These are phyloP conservation scores for Malus asiatica DNA, from an alignment of 306 rosid species.

Conservation along the genomic window DNA sequence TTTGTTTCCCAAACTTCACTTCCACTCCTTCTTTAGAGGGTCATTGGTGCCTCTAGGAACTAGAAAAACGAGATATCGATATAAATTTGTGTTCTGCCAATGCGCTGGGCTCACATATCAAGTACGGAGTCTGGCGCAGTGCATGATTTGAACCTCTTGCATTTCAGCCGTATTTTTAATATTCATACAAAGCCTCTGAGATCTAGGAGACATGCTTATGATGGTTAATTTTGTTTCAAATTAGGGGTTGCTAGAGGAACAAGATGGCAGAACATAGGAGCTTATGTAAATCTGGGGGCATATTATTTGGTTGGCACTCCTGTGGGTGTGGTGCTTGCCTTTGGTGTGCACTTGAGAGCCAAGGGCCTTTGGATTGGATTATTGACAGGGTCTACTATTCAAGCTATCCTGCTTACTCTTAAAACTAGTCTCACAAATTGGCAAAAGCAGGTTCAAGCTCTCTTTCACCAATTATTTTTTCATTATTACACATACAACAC, in stretches of 20 bases:
- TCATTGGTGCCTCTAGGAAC: neutral
- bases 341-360: slow-evolving; percentile 21
- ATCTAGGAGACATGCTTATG: neutral
- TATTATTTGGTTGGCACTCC: slow-evolving; percentile 43
- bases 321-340: slow-evolving; percentile 23
- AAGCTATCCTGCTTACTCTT: slow-evolving; percentile 11
- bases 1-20: neutral
- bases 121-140: no score
- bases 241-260: slow-evolving; percentile 43
- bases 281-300: slow-evolving; percentile 40
- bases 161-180: neutral
- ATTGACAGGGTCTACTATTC: slow-evolving; percentile 18
- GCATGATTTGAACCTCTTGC: no score
- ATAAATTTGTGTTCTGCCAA: neutral
- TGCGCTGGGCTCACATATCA: no score
- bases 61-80: neutral
- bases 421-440: slow-evolving; percentile 30
- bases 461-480: no score
- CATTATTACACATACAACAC: no score
- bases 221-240: neutral
- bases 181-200: neutral
- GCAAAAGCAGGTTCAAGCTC: slow-evolving; percentile 29
- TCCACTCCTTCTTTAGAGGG: neutral
- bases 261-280: slow-evolving; percentile 41
- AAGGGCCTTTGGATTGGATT: slow-evolving; percentile 55